Base-by-base conservation (phyloP, 164 flowering plant genomes). In the Umbellularia californica region DNA sequence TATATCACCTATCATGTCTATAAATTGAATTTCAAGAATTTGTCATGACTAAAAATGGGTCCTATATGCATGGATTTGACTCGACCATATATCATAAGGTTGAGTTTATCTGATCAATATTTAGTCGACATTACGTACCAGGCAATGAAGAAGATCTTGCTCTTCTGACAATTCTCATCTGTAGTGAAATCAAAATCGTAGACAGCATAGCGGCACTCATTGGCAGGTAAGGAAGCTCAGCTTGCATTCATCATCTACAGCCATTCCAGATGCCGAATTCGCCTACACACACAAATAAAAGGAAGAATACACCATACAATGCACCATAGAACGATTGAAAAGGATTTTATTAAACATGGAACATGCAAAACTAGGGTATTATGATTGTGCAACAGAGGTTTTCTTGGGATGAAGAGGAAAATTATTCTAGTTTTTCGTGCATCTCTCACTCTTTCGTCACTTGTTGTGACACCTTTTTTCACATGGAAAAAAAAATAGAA, bases 141-240 rank as follows among this genome's bases (percentile, higher is more conserved):
- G 3, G 96, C 90, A 33, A 91, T 81, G 89, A 91, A 91, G 90
- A 91, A 86, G 60, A 91, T 91, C 86, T 91, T 91, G 91, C 94
- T 90, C 79, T 91, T 91, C 85, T 90, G 97, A 86, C 92, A 88
- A 52, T 91, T 88, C 83, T 91, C 97, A 15, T 80, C 79, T 14
- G 93, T 91, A n/a, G 68, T 85, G 88, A 90, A 91, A 78, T 90
- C 93, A 25, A 88, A 87, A 76, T 92, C 97, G 25, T 50, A 92
- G 79, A 89, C 97, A 5, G 91, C 90, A 72, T 90, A 92, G 71
- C 97, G 97, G 58, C 94, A 92, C 70, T 92, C 97, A 71, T 89
- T 78, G 2, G 86, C 76, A 3, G 97, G 97, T 25, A 92, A 79
- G 70, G 89, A 81, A 1, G 77, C 75, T 88, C 60, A 87, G 87